Conservation (phyloP, 2,329 filamentous ascomycete species). For the Aureobasidium subglaciale region DNA sequence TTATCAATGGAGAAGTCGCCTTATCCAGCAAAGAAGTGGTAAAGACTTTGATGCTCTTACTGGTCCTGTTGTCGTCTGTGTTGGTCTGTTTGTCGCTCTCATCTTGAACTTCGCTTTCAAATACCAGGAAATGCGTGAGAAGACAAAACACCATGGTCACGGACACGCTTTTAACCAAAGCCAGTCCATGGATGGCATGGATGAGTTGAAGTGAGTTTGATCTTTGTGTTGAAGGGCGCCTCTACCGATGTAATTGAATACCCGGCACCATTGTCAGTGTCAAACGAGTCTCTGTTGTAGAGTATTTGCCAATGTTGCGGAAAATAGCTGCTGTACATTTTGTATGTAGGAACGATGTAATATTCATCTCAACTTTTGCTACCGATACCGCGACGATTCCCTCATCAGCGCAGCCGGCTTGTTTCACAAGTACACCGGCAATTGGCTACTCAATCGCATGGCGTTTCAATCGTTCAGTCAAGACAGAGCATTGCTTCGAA, state of each 20-base stretch:
- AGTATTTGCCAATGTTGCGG: neutral
- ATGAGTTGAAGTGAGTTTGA: neutral
- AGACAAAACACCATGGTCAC: neutral
- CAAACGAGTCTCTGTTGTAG: neutral
- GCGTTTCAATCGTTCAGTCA: too few species aligned
- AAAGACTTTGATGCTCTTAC: constrained; percentile 88
- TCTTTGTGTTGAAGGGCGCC: neutral
- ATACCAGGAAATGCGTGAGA: constrained; percentile 20
- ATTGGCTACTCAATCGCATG: too few species aligned
- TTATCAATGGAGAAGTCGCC: constrained; percentile 63
- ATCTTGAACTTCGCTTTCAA: constrained; percentile 85
- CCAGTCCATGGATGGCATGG: neutral
- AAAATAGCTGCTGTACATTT: neutral
- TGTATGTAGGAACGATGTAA: neutral
- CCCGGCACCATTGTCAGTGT: neutral
- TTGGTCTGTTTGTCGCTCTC: constrained; percentile 70
- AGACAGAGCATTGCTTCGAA: too few species aligned
- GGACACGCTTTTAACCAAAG: neutral
- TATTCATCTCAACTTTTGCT: neutral
- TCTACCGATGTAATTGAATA: neutral
- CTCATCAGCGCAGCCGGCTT: too few species aligned
- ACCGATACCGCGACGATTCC: too few species aligned
- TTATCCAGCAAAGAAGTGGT: constrained; percentile 81
- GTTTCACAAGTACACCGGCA: too few species aligned
- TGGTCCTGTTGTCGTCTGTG: constrained; percentile 76